phyloP scores from a whole-genome alignment of 2,329 filamentous ascomycete species.

The Fusarium stilboides region DNA sequence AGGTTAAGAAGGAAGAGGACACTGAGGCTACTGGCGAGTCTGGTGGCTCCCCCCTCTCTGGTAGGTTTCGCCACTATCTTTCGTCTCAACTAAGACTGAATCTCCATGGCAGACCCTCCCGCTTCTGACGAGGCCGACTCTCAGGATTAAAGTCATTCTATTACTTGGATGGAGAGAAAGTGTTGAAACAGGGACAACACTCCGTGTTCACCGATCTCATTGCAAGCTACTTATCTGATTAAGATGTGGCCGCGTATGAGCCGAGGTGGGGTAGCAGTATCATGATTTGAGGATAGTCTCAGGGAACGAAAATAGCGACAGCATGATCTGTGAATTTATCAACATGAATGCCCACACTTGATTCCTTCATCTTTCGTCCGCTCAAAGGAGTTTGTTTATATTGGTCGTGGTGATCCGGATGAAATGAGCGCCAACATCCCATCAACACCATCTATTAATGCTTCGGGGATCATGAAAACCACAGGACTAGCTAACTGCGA shows the following conservation, averaged over 20 bases:
- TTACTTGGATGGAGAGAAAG: neutral
- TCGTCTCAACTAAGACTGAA: slow-evolving; percentile 6
- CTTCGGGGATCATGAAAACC: no score
- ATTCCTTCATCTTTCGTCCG: neutral
- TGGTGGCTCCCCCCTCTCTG: slow-evolving; percentile 36
- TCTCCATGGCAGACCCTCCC: slow-evolving; percentile 28
- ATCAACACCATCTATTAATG: neutral
- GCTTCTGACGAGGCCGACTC: slow-evolving; percentile 30
- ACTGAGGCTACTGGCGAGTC: slow-evolving; percentile 23
- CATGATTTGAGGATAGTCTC: slow-evolving; percentile 15
- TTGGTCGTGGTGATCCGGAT: neutral
- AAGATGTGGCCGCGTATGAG: slow-evolving; percentile 23
- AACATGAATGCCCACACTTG: neutral
- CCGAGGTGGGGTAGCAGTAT: slow-evolving; percentile 31
- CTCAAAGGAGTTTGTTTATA: neutral
- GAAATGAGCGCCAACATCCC: neutral
- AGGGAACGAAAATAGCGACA: slow-evolving; percentile 10
- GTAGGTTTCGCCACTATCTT: slow-evolving; percentile 23
- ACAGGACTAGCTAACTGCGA: neutral
- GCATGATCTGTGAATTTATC: neutral
- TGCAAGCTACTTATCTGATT: slow-evolving; percentile 37
- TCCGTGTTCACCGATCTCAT: slow-evolving; percentile 18
- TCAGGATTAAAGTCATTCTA: slow-evolving; percentile 7
- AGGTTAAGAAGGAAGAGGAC: slow-evolving; percentile 46
- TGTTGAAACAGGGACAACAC: slow-evolving; percentile 3